Base-by-base conservation (phyloP, 805 yeast genomes). In the Ogataea nonfermentans region DNA sequence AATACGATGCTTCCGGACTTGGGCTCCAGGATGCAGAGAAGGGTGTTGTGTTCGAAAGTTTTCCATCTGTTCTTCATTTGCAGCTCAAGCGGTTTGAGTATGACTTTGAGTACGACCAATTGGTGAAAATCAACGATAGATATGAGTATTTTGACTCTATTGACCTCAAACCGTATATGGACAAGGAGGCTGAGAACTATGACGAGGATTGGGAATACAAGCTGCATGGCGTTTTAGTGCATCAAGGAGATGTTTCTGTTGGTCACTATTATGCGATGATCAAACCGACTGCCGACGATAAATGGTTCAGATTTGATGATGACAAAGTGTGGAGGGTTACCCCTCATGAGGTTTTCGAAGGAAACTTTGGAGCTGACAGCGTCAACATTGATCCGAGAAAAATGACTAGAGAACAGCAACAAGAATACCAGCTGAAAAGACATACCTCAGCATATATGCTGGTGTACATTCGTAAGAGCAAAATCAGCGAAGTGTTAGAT, bases 251-350 rank as follows among this genome's bases (percentile, higher is more conserved):
- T 56, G 82, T 93, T 35, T 85, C 95, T 9, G 85, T 90, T 31
- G 99, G 99, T 14, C 99, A 93, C 59, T 93, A 93, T 62, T 93
- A 93, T 57, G 93, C 99, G 0, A 74, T 93, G 79, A 80, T 93
- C 37, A 89, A 81, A 60, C 98, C 98, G 2, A 73, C 73, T 17
- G 66, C 73, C 2, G 69, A 74, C 14, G 81, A 78, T 37, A 65
- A 74, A 28, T 93, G 99, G 99, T 82, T 76, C 59, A 73, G 91
- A 56, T 93, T 91, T 67, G 99, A 93, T 61, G 99, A 93, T 62
- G 99, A 93, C 56, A 77, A 81, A 44, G 99, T 93, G 22, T 85
- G 95, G 74, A 77, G 79, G 51, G 97, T 85, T 1, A 85, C 95
- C 0, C 73, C 78, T 25, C 73, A 73, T 40, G 95, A 91, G 53